phyloP scores from a whole-genome alignment of 768 basidiomycete species.

The Phlegmacium glaucopus region DNA sequence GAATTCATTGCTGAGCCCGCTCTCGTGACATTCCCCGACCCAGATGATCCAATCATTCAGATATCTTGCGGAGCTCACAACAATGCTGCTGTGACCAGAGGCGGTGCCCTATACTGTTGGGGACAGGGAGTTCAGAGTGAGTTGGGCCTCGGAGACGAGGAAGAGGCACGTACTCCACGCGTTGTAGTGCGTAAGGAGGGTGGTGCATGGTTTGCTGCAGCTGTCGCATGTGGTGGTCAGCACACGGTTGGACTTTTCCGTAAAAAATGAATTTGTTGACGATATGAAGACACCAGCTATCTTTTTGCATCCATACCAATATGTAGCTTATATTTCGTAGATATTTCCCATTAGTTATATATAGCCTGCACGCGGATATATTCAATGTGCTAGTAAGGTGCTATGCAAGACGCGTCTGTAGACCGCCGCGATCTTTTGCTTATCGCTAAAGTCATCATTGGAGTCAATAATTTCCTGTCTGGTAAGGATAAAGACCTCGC shows the following conservation, averaged over 20 bases:
- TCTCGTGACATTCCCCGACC: conserved; percentile 60
- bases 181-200: conserved; percentile 72
- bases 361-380: no score
- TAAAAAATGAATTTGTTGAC: conserved; percentile 42
- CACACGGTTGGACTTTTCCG: conserved; percentile 73
- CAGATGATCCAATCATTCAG: conserved; percentile 59
- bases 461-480: no score
- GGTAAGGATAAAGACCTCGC: no score
- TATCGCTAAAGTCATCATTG: no score
- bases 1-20: conserved; percentile 68
- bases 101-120: conserved; percentile 72
- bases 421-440: no score
- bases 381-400: no score
- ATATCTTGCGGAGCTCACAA: conserved; percentile 71
- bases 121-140: conserved; percentile 79
- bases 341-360: background rate
- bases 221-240: conserved; percentile 75
- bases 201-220: conserved; percentile 61
- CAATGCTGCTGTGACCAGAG: conserved; percentile 65
- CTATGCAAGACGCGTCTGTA: no score
- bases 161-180: conserved; percentile 60
- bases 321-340: background rate
- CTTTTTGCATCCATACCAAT: background rate
- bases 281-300: background rate
- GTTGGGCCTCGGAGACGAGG: conserved; percentile 59